Evolutionary conservation across 1,284 basidiomycete genomes (phyloP).

Genomic region (Golubevia sp.): DNA sequence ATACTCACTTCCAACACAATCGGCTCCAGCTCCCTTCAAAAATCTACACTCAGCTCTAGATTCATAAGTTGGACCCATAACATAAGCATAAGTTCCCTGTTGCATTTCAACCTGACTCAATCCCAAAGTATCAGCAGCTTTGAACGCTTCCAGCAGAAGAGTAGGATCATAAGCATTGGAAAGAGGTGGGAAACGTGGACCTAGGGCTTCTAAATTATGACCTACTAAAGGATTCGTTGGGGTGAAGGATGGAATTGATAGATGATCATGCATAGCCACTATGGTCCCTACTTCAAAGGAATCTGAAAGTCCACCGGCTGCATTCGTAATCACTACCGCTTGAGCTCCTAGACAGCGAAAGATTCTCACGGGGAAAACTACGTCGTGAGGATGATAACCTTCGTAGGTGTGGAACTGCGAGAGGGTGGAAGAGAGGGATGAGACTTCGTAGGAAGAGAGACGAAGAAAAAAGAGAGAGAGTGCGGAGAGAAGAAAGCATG

Average conservation of each 20-base stretch:
- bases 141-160: constrained; percentile 23
- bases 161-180: constrained; percentile 41
- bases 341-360: constrained; percentile 27
- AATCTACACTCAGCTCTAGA: constrained; percentile 9
- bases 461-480: too few species aligned
- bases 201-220: constrained; percentile 17
- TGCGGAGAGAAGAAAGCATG: too few species aligned
- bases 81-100: constrained; percentile 40
- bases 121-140: constrained; percentile 22
- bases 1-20: background rate
- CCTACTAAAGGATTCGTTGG: constrained; percentile 38
- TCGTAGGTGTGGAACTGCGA: constrained; percentile 43
- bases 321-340: constrained; percentile 43
- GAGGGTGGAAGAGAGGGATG: too few species aligned
- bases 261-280: constrained; percentile 41
- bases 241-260: constrained; percentile 34
- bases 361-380: constrained; percentile 38
- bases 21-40: background rate
- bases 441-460: too few species aligned
- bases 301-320: constrained; percentile 34
- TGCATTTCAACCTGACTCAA: background rate
- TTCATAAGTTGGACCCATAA: constrained; percentile 43
- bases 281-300: constrained; percentile 34
- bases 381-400: constrained; percentile 22
- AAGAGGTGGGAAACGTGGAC: constrained; percentile 37